Evolutionary conservation across 2,329 filamentous ascomycete genomes (phyloP), one percentile per base, ranked within the genome.

Genomic region (Eurotiales sp.): DNA sequence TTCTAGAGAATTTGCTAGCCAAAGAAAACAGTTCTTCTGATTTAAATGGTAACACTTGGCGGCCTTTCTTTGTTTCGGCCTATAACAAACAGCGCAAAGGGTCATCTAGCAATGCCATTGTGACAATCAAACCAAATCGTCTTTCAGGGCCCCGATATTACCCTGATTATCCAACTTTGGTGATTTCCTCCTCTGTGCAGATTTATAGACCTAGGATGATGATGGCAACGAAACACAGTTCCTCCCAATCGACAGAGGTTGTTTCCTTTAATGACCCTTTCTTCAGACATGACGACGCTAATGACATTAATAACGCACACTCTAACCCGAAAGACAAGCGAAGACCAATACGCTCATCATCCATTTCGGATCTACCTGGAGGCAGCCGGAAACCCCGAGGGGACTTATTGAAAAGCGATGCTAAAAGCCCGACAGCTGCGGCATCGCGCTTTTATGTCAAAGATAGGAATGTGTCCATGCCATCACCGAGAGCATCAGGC

Each of bases 311-410:
- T 23, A 37, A 14, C 10, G 32, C 45, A 7, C 36, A 17, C 27
- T 23, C 49, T 29, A 45, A 47, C 30, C 15, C 45, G 22, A 50
- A 49, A 21, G 44, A 53, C 15, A 55, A 50, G 37, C 64, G 72
- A 17, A 66, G 71, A 51, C 72, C 74, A 47, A 34, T 53, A 15
- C 51, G 51, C 40, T 78, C 77, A 52, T 79, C 80, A 67, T 79
- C 77, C 22, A 70, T 79, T 51, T 66, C 68, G 48, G 73, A 78
- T 56, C 59, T 64, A 34, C 54, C 64, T 73, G 41, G 65, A 72
- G 51, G 68, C 63, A 47, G 67, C 61, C 46, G 67, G 63, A 51
- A 66, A 60, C 55, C 68, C 57, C 69, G 65, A 64, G 73, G 67
- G 61, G 56, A 65, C 40, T 66, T 69, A 21, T 59, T 64, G 15